Percentiles rank a stretch among this genome's conserved stretches.
phyloP scores from a whole-genome alignment of 768 basidiomycete species.

The Agaricus subrufescens region DNA sequence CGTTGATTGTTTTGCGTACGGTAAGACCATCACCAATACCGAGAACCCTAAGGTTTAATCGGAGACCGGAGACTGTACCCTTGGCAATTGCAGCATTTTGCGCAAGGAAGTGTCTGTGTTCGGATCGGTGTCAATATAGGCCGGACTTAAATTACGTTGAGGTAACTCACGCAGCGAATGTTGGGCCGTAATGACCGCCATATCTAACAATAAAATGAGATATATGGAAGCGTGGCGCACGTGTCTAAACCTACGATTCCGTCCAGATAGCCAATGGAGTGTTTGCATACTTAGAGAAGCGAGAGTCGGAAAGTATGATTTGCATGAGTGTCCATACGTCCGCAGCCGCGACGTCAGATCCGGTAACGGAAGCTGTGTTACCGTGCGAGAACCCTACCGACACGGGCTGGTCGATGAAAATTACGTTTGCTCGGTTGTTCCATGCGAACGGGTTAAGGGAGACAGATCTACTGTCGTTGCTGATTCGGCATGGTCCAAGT shows the following conservation, averaged over 20 bases:
- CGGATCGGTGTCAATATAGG: background rate
- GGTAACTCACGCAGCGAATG: conserved; percentile 47
- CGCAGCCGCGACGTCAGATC: conserved; percentile 47
- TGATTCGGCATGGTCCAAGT: conserved; percentile 68
- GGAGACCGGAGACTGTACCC: conserved; percentile 38
- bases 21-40: conserved; percentile 62
- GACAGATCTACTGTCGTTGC: conserved; percentile 46
- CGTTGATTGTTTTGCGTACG: conserved; percentile 23
- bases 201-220: conserved; percentile 34
- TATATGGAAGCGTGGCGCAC: background rate
- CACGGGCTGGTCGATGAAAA: conserved; percentile 64
- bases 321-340: conserved; percentile 63
- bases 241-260: conserved; percentile 40
- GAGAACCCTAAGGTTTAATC: conserved; percentile 57
- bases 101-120: conserved; percentile 43
- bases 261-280: conserved; percentile 58
- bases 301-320: conserved; percentile 52
- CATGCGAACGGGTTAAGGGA: conserved; percentile 51
- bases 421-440: conserved; percentile 52
- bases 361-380: conserved; percentile 35
- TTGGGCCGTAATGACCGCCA: conserved; percentile 68
- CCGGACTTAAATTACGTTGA: background rate
- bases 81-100: conserved; percentile 54
- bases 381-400: conserved; percentile 64
- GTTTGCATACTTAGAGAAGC: conserved; percentile 42